Percentiles rank a stretch among this genome's conserved stretches.
Evolutionary conservation across 257 asterid genomes (phyloP).

Genomic region (Capsicum baccatum): DNA sequence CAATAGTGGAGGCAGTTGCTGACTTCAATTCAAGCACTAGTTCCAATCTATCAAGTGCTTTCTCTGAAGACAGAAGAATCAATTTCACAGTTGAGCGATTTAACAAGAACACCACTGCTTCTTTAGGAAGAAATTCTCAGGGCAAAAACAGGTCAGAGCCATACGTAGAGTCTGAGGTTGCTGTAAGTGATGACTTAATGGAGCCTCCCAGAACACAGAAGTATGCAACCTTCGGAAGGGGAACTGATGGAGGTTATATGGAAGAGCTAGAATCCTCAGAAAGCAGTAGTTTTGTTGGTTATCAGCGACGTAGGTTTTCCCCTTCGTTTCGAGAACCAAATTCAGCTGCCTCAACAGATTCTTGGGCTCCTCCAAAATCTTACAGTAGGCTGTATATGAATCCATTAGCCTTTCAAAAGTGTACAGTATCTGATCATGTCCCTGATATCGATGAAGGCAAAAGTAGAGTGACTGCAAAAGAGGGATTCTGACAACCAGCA

Average conservation of each 20-base stretch:
- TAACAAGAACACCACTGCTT: slow-evolving; percentile 34
- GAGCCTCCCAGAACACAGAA: slow-evolving; percentile 71
- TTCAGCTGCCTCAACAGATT: slow-evolving; percentile 61
- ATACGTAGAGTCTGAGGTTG: slow-evolving; percentile 72
- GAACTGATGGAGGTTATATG: slow-evolving; percentile 40
- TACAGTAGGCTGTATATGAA: slow-evolving; percentile 39
- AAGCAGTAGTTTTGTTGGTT: slow-evolving; percentile 59
- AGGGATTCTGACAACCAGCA: slow-evolving; percentile 49
- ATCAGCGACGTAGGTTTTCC: slow-evolving; percentile 58
- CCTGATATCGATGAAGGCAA: slow-evolving; percentile 41
- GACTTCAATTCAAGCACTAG: slow-evolving; percentile 81
- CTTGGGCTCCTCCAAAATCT: slow-evolving; percentile 46
- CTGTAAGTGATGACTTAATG: slow-evolving; percentile 62
- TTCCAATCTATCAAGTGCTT: slow-evolving; percentile 45
- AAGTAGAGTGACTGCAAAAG: slow-evolving; percentile 47
- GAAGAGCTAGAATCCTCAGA: slow-evolving; percentile 88
- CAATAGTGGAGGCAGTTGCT: slow-evolving; percentile 91
- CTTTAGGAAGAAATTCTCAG: slow-evolving; percentile 15
- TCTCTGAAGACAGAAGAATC: slow-evolving; percentile 47
- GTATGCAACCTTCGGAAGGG: slow-evolving; percentile 82
- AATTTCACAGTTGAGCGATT: slow-evolving; percentile 39
- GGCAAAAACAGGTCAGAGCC: slow-evolving; percentile 49
- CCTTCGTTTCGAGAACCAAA: slow-evolving; percentile 74
- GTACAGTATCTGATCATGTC: slow-evolving; percentile 38
- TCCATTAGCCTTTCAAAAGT: slow-evolving; percentile 50